These are phyloP conservation scores for Trypanosoma rangeli DNA, from an alignment of 208 protist species.

Conservation along the genomic window DNA sequence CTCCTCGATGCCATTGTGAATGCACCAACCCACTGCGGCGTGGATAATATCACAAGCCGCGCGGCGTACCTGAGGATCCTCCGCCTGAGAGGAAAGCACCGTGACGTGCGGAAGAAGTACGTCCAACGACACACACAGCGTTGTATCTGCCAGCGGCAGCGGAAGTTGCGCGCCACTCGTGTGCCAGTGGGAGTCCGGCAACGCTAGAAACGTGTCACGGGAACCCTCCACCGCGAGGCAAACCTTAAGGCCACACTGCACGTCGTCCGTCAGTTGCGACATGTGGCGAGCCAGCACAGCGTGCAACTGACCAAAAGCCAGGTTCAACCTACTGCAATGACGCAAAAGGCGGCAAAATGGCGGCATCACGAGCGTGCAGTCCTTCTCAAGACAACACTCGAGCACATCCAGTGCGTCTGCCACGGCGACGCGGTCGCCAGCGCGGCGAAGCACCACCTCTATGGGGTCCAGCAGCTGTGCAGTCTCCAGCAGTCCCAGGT, in stretches of 20 bases:
- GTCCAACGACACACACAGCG: constrained; percentile 52
- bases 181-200: neutral
- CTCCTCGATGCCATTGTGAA: neutral
- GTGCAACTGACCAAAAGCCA: neutral
- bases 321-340: neutral
- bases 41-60: constrained; percentile 90
- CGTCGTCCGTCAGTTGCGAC: neutral
- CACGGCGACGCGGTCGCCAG: constrained; percentile 38
- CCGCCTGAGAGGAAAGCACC: constrained; percentile 49
- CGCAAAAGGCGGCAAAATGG: neutral
- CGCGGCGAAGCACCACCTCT: constrained; percentile 27
- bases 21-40: constrained; percentile 34
- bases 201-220: neutral
- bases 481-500: neutral
- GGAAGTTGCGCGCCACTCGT: constrained; percentile 31
- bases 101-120: constrained; percentile 62
- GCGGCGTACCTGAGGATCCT: constrained; percentile 62
- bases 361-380: neutral
- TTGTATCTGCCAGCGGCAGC: constrained; percentile 37
- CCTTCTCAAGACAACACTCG: constrained; percentile 2
- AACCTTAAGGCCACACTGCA: neutral
- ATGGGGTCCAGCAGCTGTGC: neutral
- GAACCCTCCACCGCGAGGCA: neutral
- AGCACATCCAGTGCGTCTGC: constrained; percentile 45
- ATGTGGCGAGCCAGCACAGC: neutral